Percentiles rank a stretch among this genome's conserved stretches.
These are phyloP conservation scores for Fraxinus anomala DNA, from an alignment of 257 asterid species.

Conservation along the genomic window DNA sequence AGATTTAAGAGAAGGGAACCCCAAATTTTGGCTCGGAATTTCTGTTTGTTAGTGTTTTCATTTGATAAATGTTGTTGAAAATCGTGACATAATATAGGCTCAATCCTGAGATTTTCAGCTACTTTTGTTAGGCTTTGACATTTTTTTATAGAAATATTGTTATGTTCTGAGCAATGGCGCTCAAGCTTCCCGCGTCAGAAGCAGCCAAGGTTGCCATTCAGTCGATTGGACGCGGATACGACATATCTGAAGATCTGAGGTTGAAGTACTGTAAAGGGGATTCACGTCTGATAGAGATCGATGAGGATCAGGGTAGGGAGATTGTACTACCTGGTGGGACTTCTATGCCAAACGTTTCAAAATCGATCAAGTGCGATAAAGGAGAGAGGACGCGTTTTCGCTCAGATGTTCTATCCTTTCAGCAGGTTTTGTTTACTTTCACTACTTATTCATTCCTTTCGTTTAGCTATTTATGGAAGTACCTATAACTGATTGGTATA, in stretches of 20 bases:
- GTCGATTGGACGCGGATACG: constrained; percentile 95
- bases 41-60: background rate
- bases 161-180: constrained; percentile 64
- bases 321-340: constrained; percentile 89
- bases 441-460: background rate
- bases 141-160: constrained; percentile 2
- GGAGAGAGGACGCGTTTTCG: constrained; percentile 93
- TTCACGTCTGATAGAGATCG: constrained; percentile 72
- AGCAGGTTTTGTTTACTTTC: constrained; percentile 60
- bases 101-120: constrained; percentile 21
- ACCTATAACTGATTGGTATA: constrained; percentile 1
- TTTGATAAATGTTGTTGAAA: background rate
- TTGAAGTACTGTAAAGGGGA: constrained; percentile 90
- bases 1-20: background rate
- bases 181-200: constrained; percentile 77
- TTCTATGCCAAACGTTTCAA: constrained; percentile 66
- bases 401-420: constrained; percentile 86
- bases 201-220: constrained; percentile 85
- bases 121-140: constrained; percentile 6
- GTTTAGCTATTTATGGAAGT: constrained; percentile 1
- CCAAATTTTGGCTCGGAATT: background rate
- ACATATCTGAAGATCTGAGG: constrained; percentile 80
- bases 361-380: constrained; percentile 89
- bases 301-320: constrained; percentile 71
- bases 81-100: background rate